Base-by-base conservation (phyloP, 257 asterid genomes). In the Anisodus acutangulus region DNA sequence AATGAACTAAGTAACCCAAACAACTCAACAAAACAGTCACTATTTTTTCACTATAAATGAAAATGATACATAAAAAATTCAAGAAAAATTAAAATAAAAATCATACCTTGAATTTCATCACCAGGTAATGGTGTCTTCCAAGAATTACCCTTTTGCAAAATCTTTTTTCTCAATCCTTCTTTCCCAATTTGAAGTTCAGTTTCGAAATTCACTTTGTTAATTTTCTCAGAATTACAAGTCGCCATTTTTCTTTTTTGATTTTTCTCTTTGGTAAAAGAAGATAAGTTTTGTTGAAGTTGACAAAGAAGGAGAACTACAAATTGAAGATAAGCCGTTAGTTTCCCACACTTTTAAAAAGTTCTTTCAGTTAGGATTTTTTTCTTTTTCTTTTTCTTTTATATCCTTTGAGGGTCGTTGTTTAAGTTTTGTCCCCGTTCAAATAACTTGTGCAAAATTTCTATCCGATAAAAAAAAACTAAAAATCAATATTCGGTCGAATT, bases 91-190 rank as follows among this genome's bases (percentile, higher is more conserved):
- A 45, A 70, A 82, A 31, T 7, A 19, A 4, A 45, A 17, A 0
- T n/a, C 60, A 3, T 84, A 0, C 31, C 11, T 43, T 35, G 83
- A 64, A 92, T 90, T 87, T 92, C 94, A 85, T 92, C 94, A 26
- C 97, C 97, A 55, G 92, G 91, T 83, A 83, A 70, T 82, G 97
- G 94, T 83, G 90, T 88, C 84, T 89, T 89, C 97, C 94, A 92
- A 78, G 93, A 88, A 66, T 79, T 62, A 26, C 97, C 97, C 66
- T 85, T 88, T 39, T 19, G 86, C 3, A 89, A 22, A 71, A 92
- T 84, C 84, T 45, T 85, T 83, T 92, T 91, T 10, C 58, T 59
- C 83, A 92, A 69, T 81, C 91, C 93, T 35, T 86, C 84, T 3
- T 83, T 79, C 26, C 92, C 95, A 78, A 90, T 72, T 0, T 84